Evolutionary conservation across 2,329 filamentous ascomycete species (phyloP).

Genomic region (Nannizziopsis barbatae): DNA sequence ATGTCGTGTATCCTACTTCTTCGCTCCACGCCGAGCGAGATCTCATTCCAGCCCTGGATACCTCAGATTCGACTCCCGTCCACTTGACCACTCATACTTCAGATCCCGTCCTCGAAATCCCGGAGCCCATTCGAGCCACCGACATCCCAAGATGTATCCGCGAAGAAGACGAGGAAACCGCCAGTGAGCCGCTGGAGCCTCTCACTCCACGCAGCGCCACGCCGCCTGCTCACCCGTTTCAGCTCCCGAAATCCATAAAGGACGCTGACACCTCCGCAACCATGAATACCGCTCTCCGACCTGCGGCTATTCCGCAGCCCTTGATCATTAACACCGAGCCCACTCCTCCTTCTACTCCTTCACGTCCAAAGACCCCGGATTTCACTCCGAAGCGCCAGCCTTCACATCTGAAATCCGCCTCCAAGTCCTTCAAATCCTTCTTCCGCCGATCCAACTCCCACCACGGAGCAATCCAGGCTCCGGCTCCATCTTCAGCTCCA

Average conservation of each 20-base stretch:
- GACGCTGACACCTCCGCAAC: conserved; percentile 6
- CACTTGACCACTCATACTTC: not conserved
- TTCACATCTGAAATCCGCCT: conserved; percentile 15
- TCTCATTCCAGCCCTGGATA: not conserved
- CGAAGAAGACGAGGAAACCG: conserved; percentile 18
- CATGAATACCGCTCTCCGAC: conserved; percentile 9
- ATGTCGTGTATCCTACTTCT: conserved; percentile 8
- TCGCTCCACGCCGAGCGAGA: conserved; percentile 1
- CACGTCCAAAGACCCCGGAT: not conserved
- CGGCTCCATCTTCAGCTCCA: too few species aligned
- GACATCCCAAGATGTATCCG: conserved; percentile 16
- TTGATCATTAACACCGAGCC: conserved; percentile 16
- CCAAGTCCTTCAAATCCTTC: conserved; percentile 18
- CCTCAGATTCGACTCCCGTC: not conserved
- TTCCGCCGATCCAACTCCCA: conserved; percentile 16
- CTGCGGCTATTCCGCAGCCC: conserved; percentile 11
- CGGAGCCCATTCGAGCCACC: conserved; percentile 9
- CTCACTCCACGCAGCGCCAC: conserved; percentile 18
- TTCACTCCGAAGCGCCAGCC: conserved; percentile 7
- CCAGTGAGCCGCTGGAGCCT: conserved; percentile 18
- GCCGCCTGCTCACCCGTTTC: conserved; percentile 2
- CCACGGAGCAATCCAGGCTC: not conserved
- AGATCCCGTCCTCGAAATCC: conserved; percentile 10
- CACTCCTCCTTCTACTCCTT: conserved; percentile 13
- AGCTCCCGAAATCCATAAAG: conserved; percentile 5